Percentiles rank a stretch among this genome's conserved stretches.
Conservation (phyloP, 2,329 filamentous ascomycete species). For the Coniochaeta pulveracea region DNA sequence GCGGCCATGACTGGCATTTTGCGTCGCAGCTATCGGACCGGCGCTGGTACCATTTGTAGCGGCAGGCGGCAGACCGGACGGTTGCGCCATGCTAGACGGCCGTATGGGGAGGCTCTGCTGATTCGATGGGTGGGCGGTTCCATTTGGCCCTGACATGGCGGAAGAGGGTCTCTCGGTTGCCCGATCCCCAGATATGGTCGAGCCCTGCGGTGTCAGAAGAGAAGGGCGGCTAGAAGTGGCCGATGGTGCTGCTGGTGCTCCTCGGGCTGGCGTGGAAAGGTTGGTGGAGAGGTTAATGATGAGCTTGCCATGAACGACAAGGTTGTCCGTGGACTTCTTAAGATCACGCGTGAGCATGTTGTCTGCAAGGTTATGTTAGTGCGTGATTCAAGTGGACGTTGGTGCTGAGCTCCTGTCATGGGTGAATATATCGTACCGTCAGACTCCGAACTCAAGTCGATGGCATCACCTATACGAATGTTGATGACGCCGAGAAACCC, state of each 20-base stretch:
- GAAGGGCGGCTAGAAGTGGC: conserved; percentile 34
- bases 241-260: conserved; percentile 14
- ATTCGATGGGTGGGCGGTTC: conserved; percentile 26
- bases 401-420: too few relatives aligned
- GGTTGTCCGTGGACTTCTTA: conserved; percentile 95
- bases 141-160: conserved; percentile 38
- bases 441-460: conserved; percentile 78
- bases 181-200: conserved; percentile 26
- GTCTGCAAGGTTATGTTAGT: conserved; percentile 48
- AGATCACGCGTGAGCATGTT: conserved; percentile 97
- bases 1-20: conserved; percentile 22
- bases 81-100: conserved; percentile 32
- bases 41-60: conserved; percentile 21
- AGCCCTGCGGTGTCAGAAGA: conserved; percentile 29
- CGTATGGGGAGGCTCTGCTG: conserved; percentile 31
- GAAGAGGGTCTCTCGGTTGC: conserved; percentile 41
- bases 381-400: background rate
- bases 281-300: conserved; percentile 96
- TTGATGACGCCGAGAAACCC: conserved; percentile 97
- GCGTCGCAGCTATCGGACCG: background rate
- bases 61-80: conserved; percentile 16
- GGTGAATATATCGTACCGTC: conserved; percentile 62
- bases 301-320: conserved; percentile 94
- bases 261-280: conserved; percentile 56
- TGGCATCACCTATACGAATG: conserved; percentile 85